These are phyloP conservation scores for Phytophthora tentaculata DNA, from an alignment of 352 stramenopile species.

Conservation along the genomic window DNA sequence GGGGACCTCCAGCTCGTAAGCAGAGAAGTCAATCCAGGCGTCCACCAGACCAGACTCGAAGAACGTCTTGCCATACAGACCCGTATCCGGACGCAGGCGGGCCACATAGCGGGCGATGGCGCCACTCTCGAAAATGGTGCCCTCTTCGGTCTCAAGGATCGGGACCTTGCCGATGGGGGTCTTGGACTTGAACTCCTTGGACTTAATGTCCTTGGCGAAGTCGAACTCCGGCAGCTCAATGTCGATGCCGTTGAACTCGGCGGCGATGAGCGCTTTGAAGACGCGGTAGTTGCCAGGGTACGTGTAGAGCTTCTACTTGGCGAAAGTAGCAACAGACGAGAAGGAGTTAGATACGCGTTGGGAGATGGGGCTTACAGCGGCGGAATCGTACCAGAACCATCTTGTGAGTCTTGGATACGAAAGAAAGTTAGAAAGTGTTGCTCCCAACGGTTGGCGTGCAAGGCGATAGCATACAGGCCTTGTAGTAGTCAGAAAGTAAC, in stretches of 20 bases:
- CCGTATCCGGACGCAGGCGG: constrained; percentile 84
- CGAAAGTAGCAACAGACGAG: constrained; percentile 5
- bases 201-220: constrained; percentile 61
- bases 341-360: constrained; percentile 6
- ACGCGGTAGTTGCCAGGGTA: constrained; percentile 91
- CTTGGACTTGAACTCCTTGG: constrained; percentile 80
- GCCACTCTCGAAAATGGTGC: constrained; percentile 90
- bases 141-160: constrained; percentile 87
- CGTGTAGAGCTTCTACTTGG: constrained; percentile 88
- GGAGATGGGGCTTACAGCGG: no score
- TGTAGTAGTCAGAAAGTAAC: no score
- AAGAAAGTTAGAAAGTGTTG: constrained; percentile 17
- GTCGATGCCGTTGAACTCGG: constrained; percentile 92
- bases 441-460: constrained; percentile 14
- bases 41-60: constrained; percentile 93
- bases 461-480: no score
- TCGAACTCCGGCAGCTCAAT: constrained; percentile 87
- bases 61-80: constrained; percentile 89
- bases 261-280: constrained; percentile 95
- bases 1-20: constrained; percentile 92
- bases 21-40: constrained; percentile 94
- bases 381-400: constrained; percentile 24
- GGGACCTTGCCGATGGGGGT: constrained; percentile 91
- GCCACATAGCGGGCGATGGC: constrained; percentile 94
- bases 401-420: constrained; percentile 28